Base-by-base conservation (phyloP, 352 stramenopile genomes). In the Phytophthora sansomeana region DNA sequence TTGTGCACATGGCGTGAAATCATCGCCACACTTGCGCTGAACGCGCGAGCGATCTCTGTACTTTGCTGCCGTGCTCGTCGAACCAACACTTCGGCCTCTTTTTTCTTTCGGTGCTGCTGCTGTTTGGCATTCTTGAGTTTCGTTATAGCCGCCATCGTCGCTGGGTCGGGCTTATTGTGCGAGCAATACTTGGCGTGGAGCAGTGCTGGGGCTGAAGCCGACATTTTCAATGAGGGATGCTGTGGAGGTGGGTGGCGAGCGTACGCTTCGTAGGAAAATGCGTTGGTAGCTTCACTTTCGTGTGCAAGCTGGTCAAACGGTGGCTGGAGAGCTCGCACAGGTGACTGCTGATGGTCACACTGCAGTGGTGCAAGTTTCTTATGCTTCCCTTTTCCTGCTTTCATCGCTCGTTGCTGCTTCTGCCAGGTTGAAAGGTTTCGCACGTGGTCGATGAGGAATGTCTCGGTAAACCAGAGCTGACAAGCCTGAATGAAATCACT, bases 1-100 rank as follows among this genome's bases (percentile, higher is more conserved):
- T 91, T 75, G 39, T 93, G 82, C 1, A 90, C 77, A 47, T 93
- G 83, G 2, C 82, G 81, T 19, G 81, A 89, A 30, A 93, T 92
- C 82, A 92, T 92, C 6, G 81, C 83, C 17, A 93, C 77, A 60
- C 82, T 91, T 33, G 82, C 59, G 3, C 72, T 78, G 53, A 93
- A 93, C 2, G 76, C 81, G 17, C 73, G 78, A n/a, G 80, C 78
- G 0, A 82, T 85, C 65, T 89, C 81, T 8, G 64, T 41, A 28
- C 78, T 75, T 39, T 88, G 75, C 29, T 71, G 60, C 4, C 74
- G 69, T 36, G 53, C 35, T 24, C 72, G 69, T 59, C 87, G 79
- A 36, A 17, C 61, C 13, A 69, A 36, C 0, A 60, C 55, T 5
- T 77, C 67, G 4, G 44, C 17, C 47, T 89, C 62, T 10, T 67